phyloP scores from a whole-genome alignment of 1,284 basidiomycete genomes.

The Cryptococcus sp. region DNA sequence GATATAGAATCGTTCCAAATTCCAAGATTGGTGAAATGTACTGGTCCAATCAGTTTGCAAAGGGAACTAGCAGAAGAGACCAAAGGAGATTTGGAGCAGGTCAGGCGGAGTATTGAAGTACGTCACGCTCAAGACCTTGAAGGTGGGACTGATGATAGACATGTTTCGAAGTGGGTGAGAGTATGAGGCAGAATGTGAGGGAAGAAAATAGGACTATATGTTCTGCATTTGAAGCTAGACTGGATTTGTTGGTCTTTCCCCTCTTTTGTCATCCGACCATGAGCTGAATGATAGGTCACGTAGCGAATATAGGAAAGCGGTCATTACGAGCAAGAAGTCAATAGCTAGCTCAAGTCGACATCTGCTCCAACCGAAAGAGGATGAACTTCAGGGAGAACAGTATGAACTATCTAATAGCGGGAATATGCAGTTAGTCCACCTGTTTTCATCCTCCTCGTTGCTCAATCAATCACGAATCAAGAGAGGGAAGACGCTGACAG shows the following conservation, averaged over 20 bases:
- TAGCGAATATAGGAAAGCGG: conserved; percentile 25
- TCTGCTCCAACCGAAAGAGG: conserved; percentile 9
- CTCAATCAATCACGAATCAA: conserved; percentile 1
- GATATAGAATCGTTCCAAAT: conserved; percentile 69
- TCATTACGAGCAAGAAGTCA: conserved; percentile 23
- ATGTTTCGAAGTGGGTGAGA: conserved; percentile 56
- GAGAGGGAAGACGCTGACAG: background rate
- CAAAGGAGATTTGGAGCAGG: conserved; percentile 64
- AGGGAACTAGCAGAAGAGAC: conserved; percentile 69
- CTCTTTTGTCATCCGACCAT: background rate
- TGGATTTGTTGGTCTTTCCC: background rate
- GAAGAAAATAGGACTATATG: conserved; percentile 5
- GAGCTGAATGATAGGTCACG: conserved; percentile 28
- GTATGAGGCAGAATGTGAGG: conserved; percentile 43
- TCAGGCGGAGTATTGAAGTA: conserved; percentile 66
- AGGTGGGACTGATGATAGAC: background rate
- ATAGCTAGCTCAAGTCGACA: conserved; percentile 19
- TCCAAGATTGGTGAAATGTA: conserved; percentile 63
- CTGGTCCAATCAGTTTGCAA: conserved; percentile 62
- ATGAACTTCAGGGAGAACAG: conserved; percentile 14
- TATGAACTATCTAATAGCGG: no score
- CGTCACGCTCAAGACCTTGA: conserved; percentile 21
- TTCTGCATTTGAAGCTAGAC: conserved; percentile 3
- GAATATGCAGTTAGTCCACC: background rate
- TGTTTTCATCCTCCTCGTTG: conserved; percentile 5